Conservation (phyloP, 306 rosid species). For the Castanopsis chinensis region DNA sequence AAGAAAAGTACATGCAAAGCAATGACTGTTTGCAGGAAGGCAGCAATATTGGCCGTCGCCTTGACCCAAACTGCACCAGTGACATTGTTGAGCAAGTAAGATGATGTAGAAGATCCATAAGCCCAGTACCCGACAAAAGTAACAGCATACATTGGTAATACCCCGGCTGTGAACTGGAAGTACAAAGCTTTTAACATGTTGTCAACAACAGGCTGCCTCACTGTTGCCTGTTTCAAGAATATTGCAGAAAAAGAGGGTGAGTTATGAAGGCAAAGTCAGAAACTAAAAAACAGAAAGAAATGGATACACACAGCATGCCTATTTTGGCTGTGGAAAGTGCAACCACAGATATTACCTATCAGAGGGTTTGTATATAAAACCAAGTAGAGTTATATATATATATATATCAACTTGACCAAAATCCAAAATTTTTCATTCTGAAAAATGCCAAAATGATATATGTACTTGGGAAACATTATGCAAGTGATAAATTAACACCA, state of each 20-base stretch:
- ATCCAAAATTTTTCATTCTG: background rate
- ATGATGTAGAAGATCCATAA: slow-evolving; percentile 69
- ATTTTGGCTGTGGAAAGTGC: background rate
- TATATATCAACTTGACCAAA: background rate
- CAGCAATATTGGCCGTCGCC: slow-evolving; percentile 65
- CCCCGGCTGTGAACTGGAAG: slow-evolving; percentile 86
- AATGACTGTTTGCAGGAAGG: slow-evolving; percentile 88
- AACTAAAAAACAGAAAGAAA: background rate
- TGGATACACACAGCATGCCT: background rate
- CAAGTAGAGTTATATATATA: no score
- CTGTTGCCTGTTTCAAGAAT: slow-evolving; percentile 67
- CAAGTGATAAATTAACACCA: background rate
- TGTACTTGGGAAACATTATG: background rate
- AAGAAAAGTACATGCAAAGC: slow-evolving; percentile 69
- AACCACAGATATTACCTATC: background rate
- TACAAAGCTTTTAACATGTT: slow-evolving; percentile 89
- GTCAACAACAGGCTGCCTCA: slow-evolving; percentile 80
- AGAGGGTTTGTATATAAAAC: background rate
- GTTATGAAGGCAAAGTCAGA: slow-evolving; percentile 7
- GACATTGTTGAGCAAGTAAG: slow-evolving; percentile 75
- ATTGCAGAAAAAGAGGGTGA: slow-evolving; percentile 20
- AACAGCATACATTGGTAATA: slow-evolving; percentile 73
- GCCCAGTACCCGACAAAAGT: slow-evolving; percentile 94
- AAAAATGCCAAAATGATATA: background rate
- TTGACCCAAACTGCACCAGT: slow-evolving; percentile 82